Base-by-base conservation (phyloP, 2,329 filamentous ascomycete genomes). In the Phoma sp. region DNA sequence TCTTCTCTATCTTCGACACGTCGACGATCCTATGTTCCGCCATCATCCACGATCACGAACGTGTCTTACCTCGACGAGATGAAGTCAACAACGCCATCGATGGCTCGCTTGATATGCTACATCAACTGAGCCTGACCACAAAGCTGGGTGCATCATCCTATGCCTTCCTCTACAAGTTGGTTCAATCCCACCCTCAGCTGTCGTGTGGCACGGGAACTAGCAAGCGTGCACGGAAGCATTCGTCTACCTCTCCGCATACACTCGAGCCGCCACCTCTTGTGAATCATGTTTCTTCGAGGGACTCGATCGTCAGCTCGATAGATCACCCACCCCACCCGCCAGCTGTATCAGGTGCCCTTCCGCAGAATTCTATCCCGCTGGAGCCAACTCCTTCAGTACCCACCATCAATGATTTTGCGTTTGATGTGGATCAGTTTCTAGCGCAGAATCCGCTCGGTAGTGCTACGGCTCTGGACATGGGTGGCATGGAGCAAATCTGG, bases 1-100 rank as follows among this genome's bases (percentile, higher is more conserved):
- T 81, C 0, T 84, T 83, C 50, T 73, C 74, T 36, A 77, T 83
- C 26, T 84, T 84, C 39, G 80, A 84, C 55, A 81, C 79, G 0
- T 76, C 80, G 0, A 79, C 81, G 0, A 71, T 81, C 15, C 64
- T 83, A 4, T 83, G 80, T 67, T 83, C 81, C 0, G 78, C 81
- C 2, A 69, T 84, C 6, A 74, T 83, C 4, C 81, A 84, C 53
- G 82, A 84, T 52, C 63, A 69, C n/a, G 71, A 78, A 25, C 59
- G 65, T 15, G 71, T 65, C 11, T 68, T 83, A 3, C 75, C 76
- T 4, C 73, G 72, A 11, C 77, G 78, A 11, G 68, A 76, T 1
- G 74, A 78, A 14, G 71, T 80, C 14, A 60, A 79, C 18, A 61
- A 73, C 40, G 73, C 74, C 1, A 78, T 84, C 26, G 62, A 67